Conservation (phyloP, 176 grass and related monocot species). For the Cocos nucifera region DNA sequence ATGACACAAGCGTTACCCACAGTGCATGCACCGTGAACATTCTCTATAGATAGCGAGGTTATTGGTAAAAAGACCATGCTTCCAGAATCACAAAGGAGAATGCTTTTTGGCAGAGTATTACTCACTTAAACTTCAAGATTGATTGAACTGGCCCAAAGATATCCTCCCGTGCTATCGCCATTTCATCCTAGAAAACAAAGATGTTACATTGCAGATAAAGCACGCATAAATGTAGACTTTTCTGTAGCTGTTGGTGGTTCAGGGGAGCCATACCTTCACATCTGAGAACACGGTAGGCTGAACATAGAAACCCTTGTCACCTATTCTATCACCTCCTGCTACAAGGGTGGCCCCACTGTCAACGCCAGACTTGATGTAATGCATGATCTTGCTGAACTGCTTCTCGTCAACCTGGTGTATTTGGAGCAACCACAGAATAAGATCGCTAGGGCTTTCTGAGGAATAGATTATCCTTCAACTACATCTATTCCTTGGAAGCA, state of each 20-base stretch:
- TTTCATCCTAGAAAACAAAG: slow-evolving; percentile 41
- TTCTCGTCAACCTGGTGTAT: slow-evolving; percentile 60
- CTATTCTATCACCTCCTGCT: slow-evolving; percentile 49
- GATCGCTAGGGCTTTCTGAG: neutral
- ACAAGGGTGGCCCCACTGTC: slow-evolving; percentile 71
- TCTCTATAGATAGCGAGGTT: no score
- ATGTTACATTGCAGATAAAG: no score
- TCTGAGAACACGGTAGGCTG: slow-evolving; percentile 78
- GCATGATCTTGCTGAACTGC: slow-evolving; percentile 79
- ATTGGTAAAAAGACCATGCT: no score
- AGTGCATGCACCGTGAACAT: no score
- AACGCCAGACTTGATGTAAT: slow-evolving; percentile 50
- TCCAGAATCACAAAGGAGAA: no score
- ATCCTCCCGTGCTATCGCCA: slow-evolving; percentile 75
- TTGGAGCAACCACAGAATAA: slow-evolving; percentile 3
- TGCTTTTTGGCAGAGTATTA: neutral
- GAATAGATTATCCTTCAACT: no score
- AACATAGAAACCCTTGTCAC: slow-evolving; percentile 69
- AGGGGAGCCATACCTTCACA: slow-evolving; percentile 37
- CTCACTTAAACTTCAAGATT: slow-evolving; percentile 92
- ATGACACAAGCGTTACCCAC: neutral
- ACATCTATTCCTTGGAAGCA: no score
- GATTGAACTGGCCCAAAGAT: slow-evolving; percentile 97
- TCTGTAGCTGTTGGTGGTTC: neutral
- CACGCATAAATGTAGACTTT: neutral